Base-by-base conservation (phyloP, 306 rosid species). In the Amphicarpaea edgeworthii region DNA sequence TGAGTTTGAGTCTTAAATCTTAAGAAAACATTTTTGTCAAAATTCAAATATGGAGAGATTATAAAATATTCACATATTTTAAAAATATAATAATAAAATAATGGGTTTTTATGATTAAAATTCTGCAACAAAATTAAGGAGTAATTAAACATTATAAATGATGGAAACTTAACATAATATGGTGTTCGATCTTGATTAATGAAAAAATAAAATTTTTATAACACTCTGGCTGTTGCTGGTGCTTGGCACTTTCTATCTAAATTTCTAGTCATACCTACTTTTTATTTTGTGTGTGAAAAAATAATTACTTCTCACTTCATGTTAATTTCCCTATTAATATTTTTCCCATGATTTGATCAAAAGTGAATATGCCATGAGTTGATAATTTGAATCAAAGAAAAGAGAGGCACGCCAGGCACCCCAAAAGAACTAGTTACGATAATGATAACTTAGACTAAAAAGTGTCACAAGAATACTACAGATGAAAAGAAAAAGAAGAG, bases 221-320 rank as follows among this genome's bases (percentile, higher is more conserved):
- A n/a, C n/a, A n/a, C n/a, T n/a, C 69, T 10, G 51, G 70, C 32
- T 40, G 50, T 64, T 15, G n/a, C 23, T 8, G 20, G 74, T 9
- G 45, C 16, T 24, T 16, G 38, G 30, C 46, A 30, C 32, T 51
- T 76, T 76, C 32, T 40, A 40, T 59, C 19, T 37, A 32, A 7
- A 46, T 49, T 75, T 75, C 53, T 34, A 49, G 19, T 40, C 55
- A 19, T 32, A 20, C 38, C 19, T 1, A 50, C 42, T 23, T 30
- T 30, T 30, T 24, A 24, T 1, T 37, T 20, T 51, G 42, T 51
- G 1, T 1, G 16, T 46, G 51, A 21, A 75, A 32, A 46, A 28
- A 47, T 1, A 77, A 66, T 46, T 81, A 20, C 58, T 38, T 49
- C 61, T 32, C 40, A 66, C 72, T 45, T 65, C 34, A 12, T 46